A percentile compares a stretch with the other conserved stretches of the same genome.
Evolutionary conservation across 2,329 filamentous ascomycete genomes (phyloP).

Genomic region (Fusarium irregulare): DNA sequence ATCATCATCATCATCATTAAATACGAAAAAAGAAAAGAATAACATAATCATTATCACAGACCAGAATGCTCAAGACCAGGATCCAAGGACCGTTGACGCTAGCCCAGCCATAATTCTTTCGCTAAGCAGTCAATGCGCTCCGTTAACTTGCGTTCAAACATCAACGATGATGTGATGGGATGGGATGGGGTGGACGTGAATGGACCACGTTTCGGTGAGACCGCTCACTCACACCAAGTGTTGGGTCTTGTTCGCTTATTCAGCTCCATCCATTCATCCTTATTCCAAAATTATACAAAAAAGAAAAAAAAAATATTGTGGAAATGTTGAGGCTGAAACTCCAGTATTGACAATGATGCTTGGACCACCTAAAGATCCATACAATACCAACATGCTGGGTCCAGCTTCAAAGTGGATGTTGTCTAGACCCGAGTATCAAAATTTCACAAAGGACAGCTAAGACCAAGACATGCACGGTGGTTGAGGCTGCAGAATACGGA

Average conservation of each 20-base stretch:
- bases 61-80: not conserved
- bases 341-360: not conserved
- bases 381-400: not conserved
- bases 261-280: not conserved
- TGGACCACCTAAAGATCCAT: slow-evolving; percentile 2
- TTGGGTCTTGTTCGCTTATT: not conserved
- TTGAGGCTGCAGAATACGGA: slow-evolving; percentile 27
- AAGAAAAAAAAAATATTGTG: not conserved
- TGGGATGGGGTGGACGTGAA: slow-evolving; percentile 2
- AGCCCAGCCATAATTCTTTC: slow-evolving; percentile 7
- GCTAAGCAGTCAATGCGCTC: slow-evolving; percentile 3
- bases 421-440: slow-evolving; percentile 1
- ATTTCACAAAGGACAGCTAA: not conserved
- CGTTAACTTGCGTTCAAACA: not conserved
- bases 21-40: not conserved
- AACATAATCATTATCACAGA: not conserved
- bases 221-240: slow-evolving; percentile 3
- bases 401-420: slow-evolving; percentile 15
- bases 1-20: slow-evolving; percentile 10
- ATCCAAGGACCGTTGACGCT: slow-evolving; percentile 27
- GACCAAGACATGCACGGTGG: slow-evolving; percentile 14
- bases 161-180: slow-evolving; percentile 17
- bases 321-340: slow-evolving; percentile 31
- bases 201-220: slow-evolving; percentile 22
- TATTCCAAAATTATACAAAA: not conserved